Percentiles rank a stretch among this genome's conserved stretches.
phyloP scores from a whole-genome alignment of 2,329 filamentous ascomycete genomes.

The Aspergillus caelatus region DNA sequence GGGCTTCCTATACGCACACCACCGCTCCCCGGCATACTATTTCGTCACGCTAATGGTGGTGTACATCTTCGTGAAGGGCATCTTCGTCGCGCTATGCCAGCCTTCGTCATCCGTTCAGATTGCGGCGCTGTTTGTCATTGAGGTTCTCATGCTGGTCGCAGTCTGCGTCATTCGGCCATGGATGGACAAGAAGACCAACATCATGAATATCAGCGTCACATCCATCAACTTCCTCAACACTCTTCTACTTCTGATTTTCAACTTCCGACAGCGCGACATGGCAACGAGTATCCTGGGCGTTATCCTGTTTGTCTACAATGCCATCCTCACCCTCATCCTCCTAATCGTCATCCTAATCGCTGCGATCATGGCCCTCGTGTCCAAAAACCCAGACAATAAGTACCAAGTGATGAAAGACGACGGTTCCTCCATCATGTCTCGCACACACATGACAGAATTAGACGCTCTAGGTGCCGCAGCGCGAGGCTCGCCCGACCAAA shows the following conservation, averaged over 20 bases:
- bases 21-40: slow-evolving; percentile 91
- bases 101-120: slow-evolving; percentile 71
- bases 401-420: slow-evolving; percentile 97
- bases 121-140: slow-evolving; percentile 78
- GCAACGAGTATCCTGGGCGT: slow-evolving; percentile 88
- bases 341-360: slow-evolving; percentile 78
- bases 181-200: slow-evolving; percentile 98
- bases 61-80: slow-evolving; percentile 80
- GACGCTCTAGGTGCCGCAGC: slow-evolving; percentile 87
- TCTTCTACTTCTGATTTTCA: slow-evolving; percentile 84
- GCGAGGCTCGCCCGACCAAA: slow-evolving; percentile 60
- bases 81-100: slow-evolving; percentile 85
- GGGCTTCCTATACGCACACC: slow-evolving; percentile 96
- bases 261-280: slow-evolving; percentile 79
- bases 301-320: slow-evolving; percentile 84
- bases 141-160: slow-evolving; percentile 75
- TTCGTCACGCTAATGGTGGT: slow-evolving; percentile 78
- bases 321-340: slow-evolving; percentile 77
- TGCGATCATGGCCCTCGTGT: slow-evolving; percentile 76
- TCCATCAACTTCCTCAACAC: slow-evolving; percentile 87
- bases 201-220: slow-evolving; percentile 90
- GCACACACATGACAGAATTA: slow-evolving; percentile 71
- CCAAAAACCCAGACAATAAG: slow-evolving; percentile 89
- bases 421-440: slow-evolving; percentile 93
- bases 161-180: slow-evolving; percentile 81